Base-by-base conservation (phyloP, 2,329 filamentous ascomycete species). In the Ceratocystis colombiana region DNA sequence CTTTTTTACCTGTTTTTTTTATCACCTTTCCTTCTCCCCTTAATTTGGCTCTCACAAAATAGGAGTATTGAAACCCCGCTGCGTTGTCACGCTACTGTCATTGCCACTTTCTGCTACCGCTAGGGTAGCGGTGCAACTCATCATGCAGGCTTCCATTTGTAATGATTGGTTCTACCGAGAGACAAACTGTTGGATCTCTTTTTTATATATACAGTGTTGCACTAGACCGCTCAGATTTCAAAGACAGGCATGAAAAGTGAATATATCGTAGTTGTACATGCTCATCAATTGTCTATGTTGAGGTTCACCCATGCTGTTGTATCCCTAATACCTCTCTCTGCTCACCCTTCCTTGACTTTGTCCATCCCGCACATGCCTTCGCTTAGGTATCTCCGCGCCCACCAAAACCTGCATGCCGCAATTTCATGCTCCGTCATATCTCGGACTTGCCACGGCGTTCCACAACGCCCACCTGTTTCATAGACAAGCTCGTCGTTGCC, bases 401-500 rank as follows among this genome's bases (percentile, higher is more conserved):
- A 86, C 85, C 85, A 88, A 72, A 84, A 88, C 12, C 75, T 72
- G 70, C 81, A 84, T 71, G 82, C 79, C 63, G 77, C 73, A 64
- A 73, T 74, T 68, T 82, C 80, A 68, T 75, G 75, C 3, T 71
- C 73, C 25, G 76, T 81, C 74, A 78, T 72, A 66, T 63, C 73
- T 69, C 76, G 73, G 65, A 79, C 73, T 65, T 77, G 71, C 0
- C 78, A 80, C 0, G 79, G 75, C 2, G 74, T 71, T 1, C 82
- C 84, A 10, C 66, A 71, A 25, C 71, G 72, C 44, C 65, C 63
- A 68, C 78, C 70, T 68, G 76, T 71, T 69, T 61, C 45, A 2
- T 68, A 70, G 69, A 77, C 74, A 4, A 74, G 73, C 74, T 87
- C 83, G 69, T 84, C 78, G 70, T 87, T 87, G 1, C 82, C 84